Conservation (phyloP, 768 basidiomycete species). For the Pulveroboletus ravenelii region DNA sequence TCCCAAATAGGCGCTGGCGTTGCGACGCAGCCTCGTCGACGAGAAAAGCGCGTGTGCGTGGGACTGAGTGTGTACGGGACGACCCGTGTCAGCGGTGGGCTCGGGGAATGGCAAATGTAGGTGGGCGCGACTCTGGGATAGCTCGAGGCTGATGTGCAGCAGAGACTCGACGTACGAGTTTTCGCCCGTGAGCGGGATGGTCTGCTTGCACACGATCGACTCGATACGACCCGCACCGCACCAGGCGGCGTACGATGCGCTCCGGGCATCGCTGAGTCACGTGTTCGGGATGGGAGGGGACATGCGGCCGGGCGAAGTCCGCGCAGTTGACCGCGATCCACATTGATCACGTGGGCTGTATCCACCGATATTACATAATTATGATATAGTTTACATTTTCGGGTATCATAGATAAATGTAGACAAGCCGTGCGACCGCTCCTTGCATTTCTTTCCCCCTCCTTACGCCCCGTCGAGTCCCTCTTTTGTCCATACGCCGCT, state of each 20-base stretch:
- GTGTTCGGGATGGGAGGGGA: conserved; percentile 21
- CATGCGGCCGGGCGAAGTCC: conserved; percentile 4
- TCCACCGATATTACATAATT: conserved; percentile 14
- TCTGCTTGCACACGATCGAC: conserved; percentile 61
- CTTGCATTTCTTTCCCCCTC: not conserved
- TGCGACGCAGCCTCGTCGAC: conserved; percentile 9
- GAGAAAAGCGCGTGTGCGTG: conserved; percentile 58
- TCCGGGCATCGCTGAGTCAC: conserved; percentile 35
- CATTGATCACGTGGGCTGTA: not conserved
- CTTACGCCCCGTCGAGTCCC: conserved; percentile 8
- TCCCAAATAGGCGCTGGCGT: not conserved
- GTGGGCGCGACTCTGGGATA: conserved; percentile 17
- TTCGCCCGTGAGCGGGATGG: conserved; percentile 60
- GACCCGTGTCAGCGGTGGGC: conserved; percentile 58
- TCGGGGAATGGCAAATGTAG: conserved; percentile 71
- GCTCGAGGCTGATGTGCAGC: conserved; percentile 2
- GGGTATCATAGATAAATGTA: conserved; percentile 4
- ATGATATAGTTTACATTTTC: conserved; percentile 7
- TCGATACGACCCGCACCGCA: conserved; percentile 79
- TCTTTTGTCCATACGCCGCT: conserved; percentile 15
- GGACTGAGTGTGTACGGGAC: conserved; percentile 53
- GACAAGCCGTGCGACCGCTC: not conserved
- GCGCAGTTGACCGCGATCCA: conserved; percentile 2
- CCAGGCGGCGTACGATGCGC: conserved; percentile 60
- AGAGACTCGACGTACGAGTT: conserved; percentile 74